Base-by-base conservation (phyloP, 495 filamentous ascomycete genomes). In the Cetradonia linearis region DNA sequence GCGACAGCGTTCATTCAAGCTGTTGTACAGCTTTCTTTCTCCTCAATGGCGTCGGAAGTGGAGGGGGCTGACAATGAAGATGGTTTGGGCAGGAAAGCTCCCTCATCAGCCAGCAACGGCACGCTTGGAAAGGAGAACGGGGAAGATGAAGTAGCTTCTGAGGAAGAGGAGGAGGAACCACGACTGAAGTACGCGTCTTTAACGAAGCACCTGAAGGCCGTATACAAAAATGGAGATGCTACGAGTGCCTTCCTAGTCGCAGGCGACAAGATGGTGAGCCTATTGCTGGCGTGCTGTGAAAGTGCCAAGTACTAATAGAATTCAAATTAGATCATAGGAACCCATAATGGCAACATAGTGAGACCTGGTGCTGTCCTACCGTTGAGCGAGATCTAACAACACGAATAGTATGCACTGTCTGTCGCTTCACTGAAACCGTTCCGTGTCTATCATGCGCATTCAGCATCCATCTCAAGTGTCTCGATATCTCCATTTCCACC, bases 311-410 rank as follows among this genome's bases (percentile, higher is more conserved):
- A 58, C 63, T 70, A 53, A 71, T 55, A 56, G 5, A 16, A 66
- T 42, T 65, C 30, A 72, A 92, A 65, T 33, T 72, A 94, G 89
- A 86, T 97, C 58, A 76, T 94, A 63, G 93, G 93, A 64, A 96
- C 94, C 5, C 93, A 98, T 71, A 96, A 95, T 73, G 93, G 93
- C 64, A 95, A 93, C 67, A 89, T 97, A 66, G 91, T 95, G 78
- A 81, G 87, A 76, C 60, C n/a, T 28, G 47, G 53, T 42, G 11
- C 59, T 54, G 10, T 30, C 42, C 52, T 25, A 38, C 30, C 59
- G 49, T 20, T 44, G 37, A 57, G 16, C 14, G 14, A 9, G n/a
- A 36, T 20, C 33, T 56, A 53, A 20, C 61, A 59, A 42, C 58
- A 58, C 57, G 58, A 10, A 54, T 63, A 95, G 91, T 87, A 97